Conservation (phyloP, 2,329 filamentous ascomycete species). For the Helotiales sp. region DNA sequence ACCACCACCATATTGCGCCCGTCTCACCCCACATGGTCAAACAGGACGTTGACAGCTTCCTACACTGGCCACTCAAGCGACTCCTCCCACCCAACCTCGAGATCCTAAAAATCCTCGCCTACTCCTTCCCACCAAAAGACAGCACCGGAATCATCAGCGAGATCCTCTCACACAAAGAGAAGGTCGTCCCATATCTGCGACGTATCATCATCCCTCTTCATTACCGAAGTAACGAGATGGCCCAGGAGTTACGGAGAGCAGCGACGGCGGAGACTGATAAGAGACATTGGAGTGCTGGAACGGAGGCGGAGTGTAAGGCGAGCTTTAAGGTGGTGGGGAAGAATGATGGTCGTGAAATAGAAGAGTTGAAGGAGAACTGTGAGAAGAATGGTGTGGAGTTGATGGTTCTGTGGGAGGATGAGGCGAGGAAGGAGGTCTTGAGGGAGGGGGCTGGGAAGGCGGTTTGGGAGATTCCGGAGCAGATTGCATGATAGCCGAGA, state of each 20-base stretch:
- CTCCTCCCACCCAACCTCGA: conserved; percentile 11
- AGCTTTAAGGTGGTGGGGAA: neutral
- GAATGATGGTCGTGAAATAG: neutral
- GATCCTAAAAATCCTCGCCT: conserved; percentile 1
- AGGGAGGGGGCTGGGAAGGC: neutral
- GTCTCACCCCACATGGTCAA: neutral
- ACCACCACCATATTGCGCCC: neutral
- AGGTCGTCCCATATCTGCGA: neutral
- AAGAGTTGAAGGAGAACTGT: neutral
- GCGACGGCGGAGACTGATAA: neutral
- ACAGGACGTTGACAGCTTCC: neutral
- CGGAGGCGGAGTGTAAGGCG: neutral
- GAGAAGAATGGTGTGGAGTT: neutral
- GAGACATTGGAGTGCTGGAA: neutral
- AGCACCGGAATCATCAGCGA: neutral
- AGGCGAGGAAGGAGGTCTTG: neutral
- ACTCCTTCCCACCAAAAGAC: neutral
- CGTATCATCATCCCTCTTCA: neutral
- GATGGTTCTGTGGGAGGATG: neutral
- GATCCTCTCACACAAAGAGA: neutral
- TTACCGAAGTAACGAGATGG: conserved; percentile 41
- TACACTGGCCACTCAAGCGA: neutral
- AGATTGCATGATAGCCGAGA: neutral
- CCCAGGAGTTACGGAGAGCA: conserved; percentile 36
- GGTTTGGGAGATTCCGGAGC: conserved; percentile 6